These are phyloP conservation scores for Globisporangium radiosum DNA, from an alignment of 352 stramenopile species.

Conservation along the genomic window DNA sequence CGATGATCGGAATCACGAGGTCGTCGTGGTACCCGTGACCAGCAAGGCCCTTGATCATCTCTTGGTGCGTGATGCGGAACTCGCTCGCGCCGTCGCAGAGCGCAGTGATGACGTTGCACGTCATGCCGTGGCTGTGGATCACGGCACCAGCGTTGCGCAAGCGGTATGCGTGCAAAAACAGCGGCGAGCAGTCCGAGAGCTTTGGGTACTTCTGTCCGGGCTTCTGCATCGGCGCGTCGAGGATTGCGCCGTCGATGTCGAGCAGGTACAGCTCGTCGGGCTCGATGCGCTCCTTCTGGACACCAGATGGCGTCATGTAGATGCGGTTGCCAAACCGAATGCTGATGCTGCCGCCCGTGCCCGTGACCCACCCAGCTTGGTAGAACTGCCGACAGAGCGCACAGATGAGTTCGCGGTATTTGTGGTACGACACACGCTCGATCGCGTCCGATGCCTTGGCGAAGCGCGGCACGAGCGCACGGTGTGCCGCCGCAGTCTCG, in stretches of 20 bases:
- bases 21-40: constrained; percentile 89
- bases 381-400: constrained; percentile 76
- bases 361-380: constrained; percentile 89
- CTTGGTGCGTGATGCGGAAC: constrained; percentile 92
- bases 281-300: constrained; percentile 95
- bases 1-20: constrained; percentile 95
- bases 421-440: constrained; percentile 28
- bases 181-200: constrained; percentile 91
- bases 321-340: constrained; percentile 91
- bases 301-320: constrained; percentile 94
- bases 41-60: constrained; percentile 97
- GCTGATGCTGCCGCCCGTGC: constrained; percentile 91
- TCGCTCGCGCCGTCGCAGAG: constrained; percentile 79
- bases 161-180: constrained; percentile 93
- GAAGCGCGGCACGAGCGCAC: constrained; percentile 29
- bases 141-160: constrained; percentile 68
- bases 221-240: constrained; percentile 52
- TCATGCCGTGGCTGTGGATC: constrained; percentile 76
- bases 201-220: constrained; percentile 50
- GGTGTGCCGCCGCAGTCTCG: constrained; percentile 6
- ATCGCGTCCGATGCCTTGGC: constrained; percentile 35
- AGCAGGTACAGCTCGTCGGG: constrained; percentile 94
- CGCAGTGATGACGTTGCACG: constrained; percentile 86
- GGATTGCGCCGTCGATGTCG: constrained; percentile 75
- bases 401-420: constrained; percentile 60